Evolutionary conservation across 345 rosid species (phyloP).

Genomic region (Mallotus nudiflorus): DNA sequence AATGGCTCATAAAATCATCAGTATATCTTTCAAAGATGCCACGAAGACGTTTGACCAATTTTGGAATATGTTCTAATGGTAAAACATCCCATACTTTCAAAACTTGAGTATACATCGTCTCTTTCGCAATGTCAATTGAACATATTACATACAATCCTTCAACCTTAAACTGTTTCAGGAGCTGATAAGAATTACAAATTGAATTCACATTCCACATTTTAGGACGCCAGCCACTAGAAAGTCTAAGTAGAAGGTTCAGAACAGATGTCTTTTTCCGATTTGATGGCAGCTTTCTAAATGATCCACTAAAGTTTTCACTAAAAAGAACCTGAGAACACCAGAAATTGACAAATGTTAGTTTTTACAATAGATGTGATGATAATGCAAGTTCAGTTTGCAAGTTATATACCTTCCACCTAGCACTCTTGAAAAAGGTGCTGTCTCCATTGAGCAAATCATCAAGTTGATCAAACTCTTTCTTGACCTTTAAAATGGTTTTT

Average conservation of each 20-base stretch:
- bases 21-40: constrained; percentile 35
- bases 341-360: neutral
- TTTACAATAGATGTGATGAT: neutral
- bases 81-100: constrained; percentile 59
- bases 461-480: constrained; percentile 41
- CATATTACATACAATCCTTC: constrained; percentile 41
- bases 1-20: constrained; percentile 40
- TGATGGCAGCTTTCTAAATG: constrained; percentile 47
- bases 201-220: constrained; percentile 34
- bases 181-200: constrained; percentile 34
- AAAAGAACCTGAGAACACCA: constrained; percentile 42
- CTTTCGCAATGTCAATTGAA: constrained; percentile 44
- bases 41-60: constrained; percentile 45
- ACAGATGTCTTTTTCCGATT: constrained; percentile 22
- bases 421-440: constrained; percentile 35
- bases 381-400: neutral
- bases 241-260: constrained; percentile 34
- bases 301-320: constrained; percentile 45
- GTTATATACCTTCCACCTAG: constrained; percentile 51
- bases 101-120: constrained; percentile 36
- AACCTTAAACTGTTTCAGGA: constrained; percentile 46
- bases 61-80: constrained; percentile 38
- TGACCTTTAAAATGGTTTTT: constrained; percentile 33
- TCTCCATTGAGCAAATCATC: constrained; percentile 41
- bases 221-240: constrained; percentile 58